A percentile compares a stretch with the other conserved stretches of the same genome.
These are phyloP conservation scores for Aureobasidium melanogenum DNA, from an alignment of 2,329 filamentous ascomycete genomes.

Conservation along the genomic window DNA sequence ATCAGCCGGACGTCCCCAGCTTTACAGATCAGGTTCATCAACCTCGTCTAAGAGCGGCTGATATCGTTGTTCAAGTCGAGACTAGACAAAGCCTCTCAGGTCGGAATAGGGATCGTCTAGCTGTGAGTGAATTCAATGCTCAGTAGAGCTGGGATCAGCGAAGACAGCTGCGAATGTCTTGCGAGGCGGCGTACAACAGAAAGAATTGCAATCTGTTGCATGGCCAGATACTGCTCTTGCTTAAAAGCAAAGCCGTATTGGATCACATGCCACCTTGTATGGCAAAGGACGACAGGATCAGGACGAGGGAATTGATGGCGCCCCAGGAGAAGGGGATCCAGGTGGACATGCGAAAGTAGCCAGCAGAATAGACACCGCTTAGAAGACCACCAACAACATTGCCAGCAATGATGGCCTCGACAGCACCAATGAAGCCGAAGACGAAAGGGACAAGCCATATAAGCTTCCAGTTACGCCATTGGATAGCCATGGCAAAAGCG, in stretches of 20 bases:
- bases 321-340: conserved; percentile 91
- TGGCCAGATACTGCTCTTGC: too few relatives aligned
- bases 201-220: too few relatives aligned
- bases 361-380: conserved; percentile 70
- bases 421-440: conserved; percentile 61
- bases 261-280: conserved; percentile 75
- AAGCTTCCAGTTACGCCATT: conserved; percentile 47
- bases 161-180: not conserved
- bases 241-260: too few relatives aligned
- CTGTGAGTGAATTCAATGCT: too few relatives aligned
- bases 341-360: conserved; percentile 84
- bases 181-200: too few relatives aligned
- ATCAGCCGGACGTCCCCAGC: too few relatives aligned
- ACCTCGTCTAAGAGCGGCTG: too few relatives aligned
- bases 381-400: conserved; percentile 75
- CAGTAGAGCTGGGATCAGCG: too few relatives aligned
- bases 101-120: too few relatives aligned
- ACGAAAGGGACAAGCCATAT: conserved; percentile 65
- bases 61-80: too few relatives aligned
- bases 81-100: too few relatives aligned
- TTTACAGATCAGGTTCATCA: too few relatives aligned
- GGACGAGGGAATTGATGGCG: conserved; percentile 69
- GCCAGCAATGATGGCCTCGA: conserved; percentile 71
- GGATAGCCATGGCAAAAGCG: conserved; percentile 62
- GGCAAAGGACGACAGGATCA: conserved; percentile 85